phyloP scores from a whole-genome alignment of 139 green algal species.

The Microglena sp. region DNA sequence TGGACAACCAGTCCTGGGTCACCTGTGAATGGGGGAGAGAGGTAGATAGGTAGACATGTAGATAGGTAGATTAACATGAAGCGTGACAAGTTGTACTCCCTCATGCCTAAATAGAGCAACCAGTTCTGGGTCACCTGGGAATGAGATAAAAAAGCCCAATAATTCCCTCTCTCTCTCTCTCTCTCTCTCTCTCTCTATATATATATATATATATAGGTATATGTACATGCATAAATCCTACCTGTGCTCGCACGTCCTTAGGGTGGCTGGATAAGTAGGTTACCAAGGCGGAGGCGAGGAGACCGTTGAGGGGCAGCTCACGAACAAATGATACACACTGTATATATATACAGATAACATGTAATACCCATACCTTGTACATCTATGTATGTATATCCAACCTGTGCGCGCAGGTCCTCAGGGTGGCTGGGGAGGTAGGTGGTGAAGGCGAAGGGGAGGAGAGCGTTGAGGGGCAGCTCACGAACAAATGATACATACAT shows the following conservation, averaged over 20 bases:
- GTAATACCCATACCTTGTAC: conserved; percentile 7
- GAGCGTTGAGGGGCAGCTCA: conserved; percentile 26
- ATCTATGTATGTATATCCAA: too few species aligned
- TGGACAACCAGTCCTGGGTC: conserved; percentile 15
- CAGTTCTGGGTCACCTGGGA: conserved; percentile 12
- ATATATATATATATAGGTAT: neutral
- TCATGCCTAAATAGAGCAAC: conserved; percentile 8
- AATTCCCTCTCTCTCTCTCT: neutral
- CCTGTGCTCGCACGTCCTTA: too few species aligned
- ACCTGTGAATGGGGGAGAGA: neutral
- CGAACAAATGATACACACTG: too few species aligned
- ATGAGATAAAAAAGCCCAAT: neutral
- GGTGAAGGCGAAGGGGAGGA: conserved; percentile 54
- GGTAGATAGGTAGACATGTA: too few species aligned
- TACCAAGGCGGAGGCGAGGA: conserved; percentile 15
- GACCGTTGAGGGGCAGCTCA: conserved; percentile 25
- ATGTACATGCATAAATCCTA: too few species aligned
- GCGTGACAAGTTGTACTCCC: conserved; percentile 37
- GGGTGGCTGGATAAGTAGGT: conserved; percentile 14
- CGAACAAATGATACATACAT: too few species aligned
- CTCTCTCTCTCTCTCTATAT: neutral
- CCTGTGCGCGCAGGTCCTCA: conserved; percentile 36
- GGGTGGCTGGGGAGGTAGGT: conserved; percentile 46
- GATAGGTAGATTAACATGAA: too few species aligned
- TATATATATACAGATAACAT: too few species aligned